Base-by-base conservation (phyloP, 805 yeast species). In the Dipodascopsis tothii region DNA sequence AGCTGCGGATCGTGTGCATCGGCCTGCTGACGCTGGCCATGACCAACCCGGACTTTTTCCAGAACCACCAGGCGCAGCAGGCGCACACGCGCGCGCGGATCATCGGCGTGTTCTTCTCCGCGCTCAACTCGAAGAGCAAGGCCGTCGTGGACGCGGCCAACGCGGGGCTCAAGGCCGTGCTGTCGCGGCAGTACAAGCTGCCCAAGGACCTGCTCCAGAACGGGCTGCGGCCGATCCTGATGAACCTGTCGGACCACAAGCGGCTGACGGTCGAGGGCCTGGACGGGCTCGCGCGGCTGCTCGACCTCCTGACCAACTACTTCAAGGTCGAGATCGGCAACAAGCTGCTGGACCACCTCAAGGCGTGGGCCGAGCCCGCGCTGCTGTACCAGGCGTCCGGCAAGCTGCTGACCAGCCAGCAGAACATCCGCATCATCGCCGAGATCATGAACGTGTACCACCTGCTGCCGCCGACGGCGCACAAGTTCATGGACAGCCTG, bases 261-360 rank as follows among this genome's bases (percentile, higher is more conserved):
- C 81, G 90, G 45, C 68, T 92, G 39, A 84, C 95, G 0, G 92
- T 85, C 1, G 74, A 85, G 1, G 96, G 96, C 1, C 68, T 92
- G 17, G 95, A 90, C 58, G 96, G 97, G 0, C 69, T 92, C 19
- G 94, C 96, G 0, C 70, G 94, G 35, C 69, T 92, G 25, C 69
- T 92, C 34, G 96, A 90, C 58, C 68, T 94, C 19, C 68, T 92
- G 52, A 87, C 90, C 28, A 85, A 94, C 3, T 90, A 92, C 58
- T 92, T 92, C 71, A 83, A 94, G 60, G 96, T 94, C 17, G 99
- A 92, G 61, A 90, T 92, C 53, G 99, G 99, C 25, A 75, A 87
- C 39, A 92, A 92, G 57, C 66, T 92, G 40, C 71, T 94, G 25
- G 97, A 92, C 59, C 98, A 92, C 63, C 69, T 92, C 52, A 82